These are phyloP conservation scores for Ulmus americana DNA, from an alignment of 331 rosid genomes.

Conservation along the genomic window DNA sequence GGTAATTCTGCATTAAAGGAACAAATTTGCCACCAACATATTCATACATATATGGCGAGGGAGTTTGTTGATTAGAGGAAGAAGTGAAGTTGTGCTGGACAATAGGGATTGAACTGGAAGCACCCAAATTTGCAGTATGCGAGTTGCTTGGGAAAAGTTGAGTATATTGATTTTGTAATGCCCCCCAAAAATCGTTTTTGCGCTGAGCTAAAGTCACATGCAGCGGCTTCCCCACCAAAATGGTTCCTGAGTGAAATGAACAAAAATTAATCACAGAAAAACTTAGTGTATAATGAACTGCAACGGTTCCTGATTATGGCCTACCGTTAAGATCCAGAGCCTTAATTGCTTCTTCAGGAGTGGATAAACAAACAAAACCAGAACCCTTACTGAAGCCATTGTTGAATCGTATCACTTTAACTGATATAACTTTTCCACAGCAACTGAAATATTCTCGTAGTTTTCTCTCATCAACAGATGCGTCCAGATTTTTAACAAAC, in stretches of 20 bases:
- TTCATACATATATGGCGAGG: background rate
- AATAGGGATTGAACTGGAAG: background rate
- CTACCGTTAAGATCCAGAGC: slow-evolving; percentile 15
- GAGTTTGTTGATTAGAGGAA: background rate
- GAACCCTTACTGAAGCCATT: slow-evolving; percentile 13
- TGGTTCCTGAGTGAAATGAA: slow-evolving; percentile 10
- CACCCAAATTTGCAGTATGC: background rate
- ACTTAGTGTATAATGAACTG: background rate
- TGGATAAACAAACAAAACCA: slow-evolving; percentile 26
- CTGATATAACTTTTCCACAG: slow-evolving; percentile 17
- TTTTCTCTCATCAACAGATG: background rate
- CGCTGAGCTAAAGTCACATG: slow-evolving; percentile 8
- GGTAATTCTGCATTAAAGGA: slow-evolving; percentile 3
- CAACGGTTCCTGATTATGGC: background rate
- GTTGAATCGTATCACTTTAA: slow-evolving; percentile 3
- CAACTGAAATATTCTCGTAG: slow-evolving; percentile 1
- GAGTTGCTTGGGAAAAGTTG: background rate
- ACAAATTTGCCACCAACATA: background rate
- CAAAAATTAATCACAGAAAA: background rate
- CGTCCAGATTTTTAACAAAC: slow-evolving; percentile 7
- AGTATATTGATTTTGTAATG: background rate
- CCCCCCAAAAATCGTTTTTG: background rate
- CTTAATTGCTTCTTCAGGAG: slow-evolving; percentile 16
- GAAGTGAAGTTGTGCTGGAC: slow-evolving; percentile 5
- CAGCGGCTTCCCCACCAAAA: slow-evolving; percentile 8